Evolutionary conservation across 805 yeast genomes (phyloP), one percentile per base, ranked within the genome.

Genomic region (Candida dajiaensis): DNA sequence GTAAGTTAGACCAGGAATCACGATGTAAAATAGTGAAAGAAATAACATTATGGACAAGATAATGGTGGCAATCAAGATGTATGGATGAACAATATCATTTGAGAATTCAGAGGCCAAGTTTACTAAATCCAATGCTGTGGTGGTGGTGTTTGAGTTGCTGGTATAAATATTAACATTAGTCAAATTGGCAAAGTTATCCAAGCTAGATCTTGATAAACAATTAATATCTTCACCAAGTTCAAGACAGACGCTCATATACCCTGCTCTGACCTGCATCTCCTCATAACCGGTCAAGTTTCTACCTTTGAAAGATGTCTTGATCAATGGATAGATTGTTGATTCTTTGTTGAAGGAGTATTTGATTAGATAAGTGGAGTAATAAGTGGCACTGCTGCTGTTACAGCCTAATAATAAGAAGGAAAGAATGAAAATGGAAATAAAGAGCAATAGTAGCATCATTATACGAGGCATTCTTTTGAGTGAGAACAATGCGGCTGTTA

Each of bases 331-430:
- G 41, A 76, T 58, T 1, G 73, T 55, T 0, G 83, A 76, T 2
- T 72, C 57, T 19, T 64, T 47, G 52, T 81, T 76, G 64, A 77
- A 79, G 42, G 62, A 55, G 51, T 75, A 72, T 41, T 71, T 68
- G n/a, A 76, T 68, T 42, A 81, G 56, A 50, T 70, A 82, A 0
- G 76, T 73, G 1, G 76, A 68, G 2, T 79, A 70, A 55, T 77
- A 80, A 0, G 72, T 62, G 0, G 64, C 38, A 6, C 65, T 49
- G 0, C 68, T 46, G 18, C 66, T 66, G 19, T 75, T 69, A 45
- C 85, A 79, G 3, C 89, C 85, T 6, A 80, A 56, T 12, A 82
- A 62, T 6, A 82, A 63, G 58, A 80, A 82, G 1, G 78, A 69
- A 18, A 81, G 61, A 6, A 83, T 61, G 48, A 80, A 73, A 3